These are phyloP conservation scores for Fusarium sp. DNA, from an alignment of 2,329 filamentous ascomycete species.

Conservation along the genomic window DNA sequence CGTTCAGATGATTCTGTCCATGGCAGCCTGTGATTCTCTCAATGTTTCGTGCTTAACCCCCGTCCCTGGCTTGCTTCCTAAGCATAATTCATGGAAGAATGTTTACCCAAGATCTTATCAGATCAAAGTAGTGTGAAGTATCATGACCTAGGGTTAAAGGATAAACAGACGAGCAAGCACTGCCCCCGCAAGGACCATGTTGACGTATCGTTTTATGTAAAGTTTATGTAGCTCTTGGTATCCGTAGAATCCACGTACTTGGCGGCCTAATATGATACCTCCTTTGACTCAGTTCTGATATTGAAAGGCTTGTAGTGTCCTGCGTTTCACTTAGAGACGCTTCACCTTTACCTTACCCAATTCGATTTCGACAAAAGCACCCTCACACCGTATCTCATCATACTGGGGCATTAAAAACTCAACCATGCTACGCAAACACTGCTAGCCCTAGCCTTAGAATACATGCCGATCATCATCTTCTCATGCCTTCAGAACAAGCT, in stretches of 20 bases:
- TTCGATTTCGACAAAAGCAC: no score
- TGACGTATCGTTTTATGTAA: conserved; percentile 3
- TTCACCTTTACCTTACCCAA: neutral
- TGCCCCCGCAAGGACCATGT: neutral
- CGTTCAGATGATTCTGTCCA: no score
- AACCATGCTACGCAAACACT: neutral
- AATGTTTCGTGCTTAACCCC: neutral
- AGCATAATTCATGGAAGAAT: neutral
- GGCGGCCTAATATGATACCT: neutral
- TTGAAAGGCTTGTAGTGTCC: no score
- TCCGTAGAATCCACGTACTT: neutral
- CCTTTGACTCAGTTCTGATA: neutral
- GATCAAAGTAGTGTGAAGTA: conserved; percentile 5
- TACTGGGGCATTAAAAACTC: conserved; percentile 13
- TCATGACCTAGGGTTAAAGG: conserved; percentile 9
- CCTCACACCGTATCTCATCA: neutral
- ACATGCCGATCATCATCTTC: conserved; percentile 25
- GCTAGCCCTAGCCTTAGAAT: neutral
- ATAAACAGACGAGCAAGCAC: neutral
- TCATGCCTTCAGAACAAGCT: conserved; percentile 21
- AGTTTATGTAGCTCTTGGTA: neutral
- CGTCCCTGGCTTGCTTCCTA: neutral
- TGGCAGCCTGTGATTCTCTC: no score
- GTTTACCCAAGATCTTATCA: conserved; percentile 27
- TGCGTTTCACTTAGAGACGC: neutral